Conservation (phyloP, 306 rosid genomes). For the Fragaria vesca region DNA sequence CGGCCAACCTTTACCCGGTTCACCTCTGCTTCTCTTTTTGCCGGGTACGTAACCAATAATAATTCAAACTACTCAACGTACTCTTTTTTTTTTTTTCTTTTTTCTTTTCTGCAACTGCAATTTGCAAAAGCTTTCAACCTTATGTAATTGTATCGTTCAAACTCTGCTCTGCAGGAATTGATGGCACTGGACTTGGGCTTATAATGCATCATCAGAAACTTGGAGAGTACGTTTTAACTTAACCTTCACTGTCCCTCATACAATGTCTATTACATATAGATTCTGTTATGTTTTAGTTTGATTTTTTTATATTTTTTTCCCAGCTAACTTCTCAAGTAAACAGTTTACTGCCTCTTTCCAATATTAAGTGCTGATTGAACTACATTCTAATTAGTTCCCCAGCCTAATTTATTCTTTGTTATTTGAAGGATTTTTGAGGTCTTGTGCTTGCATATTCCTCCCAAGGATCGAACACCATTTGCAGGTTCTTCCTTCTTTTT, state of each 20-base stretch:
- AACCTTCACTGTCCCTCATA: not conserved
- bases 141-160: too few relatives aligned
- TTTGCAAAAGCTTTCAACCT: too few relatives aligned
- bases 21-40: conserved; percentile 73
- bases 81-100: not conserved
- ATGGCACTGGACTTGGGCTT: conserved; percentile 85
- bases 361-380: not conserved
- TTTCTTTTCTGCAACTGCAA: too few relatives aligned
- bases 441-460: conserved; percentile 92
- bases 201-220: conserved; percentile 56
- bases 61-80: not conserved
- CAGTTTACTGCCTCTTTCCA: not conserved
- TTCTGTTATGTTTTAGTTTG: too few relatives aligned
- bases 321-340: too few relatives aligned
- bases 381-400: too few relatives aligned
- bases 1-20: conserved; percentile 34
- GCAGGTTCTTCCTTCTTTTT: conserved; percentile 41
- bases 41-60: conserved; percentile 42
- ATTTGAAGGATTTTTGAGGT: conserved; percentile 65
- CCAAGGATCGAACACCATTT: conserved; percentile 66
- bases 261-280: too few relatives aligned
- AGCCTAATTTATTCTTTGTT: not conserved
- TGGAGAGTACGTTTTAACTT: conserved; percentile 51
- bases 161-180: conserved; percentile 48
- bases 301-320: too few relatives aligned